These are phyloP conservation scores for Colletotrichum filicis DNA, from an alignment of 2,329 filamentous ascomycete genomes.

Conservation along the genomic window DNA sequence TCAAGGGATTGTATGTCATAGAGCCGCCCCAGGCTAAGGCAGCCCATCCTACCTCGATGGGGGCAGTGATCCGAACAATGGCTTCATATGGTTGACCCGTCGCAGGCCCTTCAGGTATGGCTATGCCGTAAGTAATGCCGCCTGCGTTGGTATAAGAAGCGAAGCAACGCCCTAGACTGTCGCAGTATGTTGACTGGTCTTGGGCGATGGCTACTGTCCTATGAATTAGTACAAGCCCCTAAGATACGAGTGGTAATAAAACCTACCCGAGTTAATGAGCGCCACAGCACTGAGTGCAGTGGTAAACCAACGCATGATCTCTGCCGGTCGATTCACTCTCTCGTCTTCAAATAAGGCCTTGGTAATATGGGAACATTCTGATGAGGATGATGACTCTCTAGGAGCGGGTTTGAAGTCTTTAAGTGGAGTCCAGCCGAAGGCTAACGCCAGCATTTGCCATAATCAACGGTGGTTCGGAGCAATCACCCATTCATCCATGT, in stretches of 20 bases:
- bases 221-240: not conserved
- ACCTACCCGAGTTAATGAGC: constrained; percentile 31
- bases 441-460: not conserved
- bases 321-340: not conserved
- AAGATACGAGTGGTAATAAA: too few species aligned
- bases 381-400: not conserved
- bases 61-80: constrained; percentile 54
- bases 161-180: constrained; percentile 38
- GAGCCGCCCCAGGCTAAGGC: constrained; percentile 56
- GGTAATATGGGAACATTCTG: not conserved
- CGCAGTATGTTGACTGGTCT: constrained; percentile 36
- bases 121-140: constrained; percentile 46
- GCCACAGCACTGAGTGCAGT: constrained; percentile 13
- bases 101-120: constrained; percentile 46
- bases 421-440: not conserved
- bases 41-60: constrained; percentile 53
- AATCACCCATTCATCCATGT: not conserved
- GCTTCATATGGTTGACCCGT: constrained; percentile 48
- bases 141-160: constrained; percentile 40
- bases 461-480: not conserved
- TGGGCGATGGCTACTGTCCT: constrained; percentile 14
- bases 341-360: not conserved
- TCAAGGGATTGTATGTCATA: constrained; percentile 57
- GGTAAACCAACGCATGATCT: constrained; percentile 32
- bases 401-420: not conserved